phyloP scores from a whole-genome alignment of 164 flowering plant genomes.

The Liquidambar formosana region DNA sequence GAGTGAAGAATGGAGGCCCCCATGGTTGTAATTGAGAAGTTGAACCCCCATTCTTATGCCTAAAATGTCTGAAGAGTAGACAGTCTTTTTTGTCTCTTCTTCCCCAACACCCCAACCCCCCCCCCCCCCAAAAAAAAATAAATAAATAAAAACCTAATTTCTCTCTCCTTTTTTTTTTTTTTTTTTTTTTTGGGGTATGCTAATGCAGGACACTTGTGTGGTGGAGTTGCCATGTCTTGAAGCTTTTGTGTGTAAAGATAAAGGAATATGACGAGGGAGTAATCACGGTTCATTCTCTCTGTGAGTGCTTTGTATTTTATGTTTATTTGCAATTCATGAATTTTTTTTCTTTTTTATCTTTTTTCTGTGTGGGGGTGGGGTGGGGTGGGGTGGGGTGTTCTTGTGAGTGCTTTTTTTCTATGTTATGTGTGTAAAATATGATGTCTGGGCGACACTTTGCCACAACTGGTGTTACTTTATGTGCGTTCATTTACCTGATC shows the following conservation, averaged over 20 bases:
- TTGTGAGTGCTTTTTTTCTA: no score
- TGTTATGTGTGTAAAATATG: not conserved
- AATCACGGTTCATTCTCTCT: not conserved
- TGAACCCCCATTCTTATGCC: not conserved
- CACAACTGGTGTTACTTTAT: no score
- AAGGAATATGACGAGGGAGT: not conserved
- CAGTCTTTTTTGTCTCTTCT: no score
- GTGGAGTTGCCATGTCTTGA: not conserved
- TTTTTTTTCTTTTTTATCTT: not conserved
- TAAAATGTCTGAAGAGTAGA: not conserved
- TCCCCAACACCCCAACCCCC: not conserved
- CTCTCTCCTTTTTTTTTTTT: no score
- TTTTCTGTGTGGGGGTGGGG: no score
- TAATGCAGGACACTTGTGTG: conserved; percentile 4
- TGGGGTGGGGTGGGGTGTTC: no score
- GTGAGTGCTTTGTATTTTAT: conserved; percentile 1
- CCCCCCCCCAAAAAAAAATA: no score
- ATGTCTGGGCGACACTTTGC: not conserved
- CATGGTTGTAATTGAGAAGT: no score
- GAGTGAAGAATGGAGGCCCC: no score
- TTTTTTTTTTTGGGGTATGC: not conserved
- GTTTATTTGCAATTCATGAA: not conserved
- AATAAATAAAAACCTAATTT: no score
- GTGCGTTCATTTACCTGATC: no score
- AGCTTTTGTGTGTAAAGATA: not conserved